A percentile compares a stretch with the other conserved stretches of the same genome.
Conservation (phyloP, 768 basidiomycete genomes). For the Fistulinella prunicolor region DNA sequence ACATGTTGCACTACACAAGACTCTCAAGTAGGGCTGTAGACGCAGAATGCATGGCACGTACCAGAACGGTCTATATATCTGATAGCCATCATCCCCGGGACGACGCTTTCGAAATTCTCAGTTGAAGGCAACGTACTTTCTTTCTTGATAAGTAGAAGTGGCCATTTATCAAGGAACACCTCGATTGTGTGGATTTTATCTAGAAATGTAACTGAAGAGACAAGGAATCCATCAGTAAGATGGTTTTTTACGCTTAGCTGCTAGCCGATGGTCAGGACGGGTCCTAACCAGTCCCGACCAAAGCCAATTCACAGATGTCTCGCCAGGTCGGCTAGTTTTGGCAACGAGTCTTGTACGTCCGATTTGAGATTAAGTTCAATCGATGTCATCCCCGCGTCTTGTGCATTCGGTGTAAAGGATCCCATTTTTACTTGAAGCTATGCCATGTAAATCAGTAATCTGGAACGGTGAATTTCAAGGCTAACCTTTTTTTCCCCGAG, state of each 20-base stretch:
- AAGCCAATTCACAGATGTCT: too few relatives aligned
- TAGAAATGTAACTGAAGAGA: slow-evolving; percentile 50
- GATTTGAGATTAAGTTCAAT: slow-evolving; percentile 17
- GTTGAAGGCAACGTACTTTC: background rate
- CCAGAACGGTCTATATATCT: background rate
- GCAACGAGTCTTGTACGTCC: slow-evolving; percentile 37
- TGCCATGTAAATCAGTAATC: slow-evolving; percentile 11
- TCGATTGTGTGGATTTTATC: slow-evolving; percentile 27
- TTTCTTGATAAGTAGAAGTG: background rate
- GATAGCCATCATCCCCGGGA: background rate
- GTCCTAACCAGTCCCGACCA: too few relatives aligned
- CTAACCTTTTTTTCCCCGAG: too few relatives aligned
- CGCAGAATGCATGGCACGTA: background rate
- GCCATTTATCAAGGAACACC: slow-evolving; percentile 3
- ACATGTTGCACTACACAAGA: background rate
- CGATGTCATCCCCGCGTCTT: background rate
- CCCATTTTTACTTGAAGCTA: slow-evolving; percentile 33
- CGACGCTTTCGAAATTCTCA: background rate
- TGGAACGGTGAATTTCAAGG: too few relatives aligned
- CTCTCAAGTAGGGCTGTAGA: background rate
- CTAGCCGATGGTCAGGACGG: too few relatives aligned
- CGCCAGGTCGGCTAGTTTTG: slow-evolving; percentile 44
- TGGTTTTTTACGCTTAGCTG: too few relatives aligned
- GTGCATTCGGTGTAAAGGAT: background rate
- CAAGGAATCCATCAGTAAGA: too few relatives aligned